Base-by-base conservation (phyloP, 75 land plant genomes). In the Cunninghamia lanceolata region DNA sequence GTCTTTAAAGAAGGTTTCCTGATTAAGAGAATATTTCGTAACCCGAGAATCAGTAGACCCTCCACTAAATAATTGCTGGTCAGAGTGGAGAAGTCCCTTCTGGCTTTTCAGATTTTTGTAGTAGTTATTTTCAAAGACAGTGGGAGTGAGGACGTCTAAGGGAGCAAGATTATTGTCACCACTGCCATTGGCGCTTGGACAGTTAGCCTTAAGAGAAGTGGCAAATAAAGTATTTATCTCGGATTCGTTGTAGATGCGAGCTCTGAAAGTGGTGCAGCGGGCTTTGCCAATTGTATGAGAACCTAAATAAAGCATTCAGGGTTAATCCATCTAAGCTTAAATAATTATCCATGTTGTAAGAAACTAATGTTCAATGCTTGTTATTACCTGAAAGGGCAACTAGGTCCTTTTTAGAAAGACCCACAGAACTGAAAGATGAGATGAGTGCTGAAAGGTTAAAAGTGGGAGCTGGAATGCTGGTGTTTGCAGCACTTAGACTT, bases 241-340 rank as follows among this genome's bases (percentile, higher is more conserved):
- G 47, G 95, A 88, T 32, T 92, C 95, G 81, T 90, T 92, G 89
- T 90, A 90, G 34, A 90, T 89, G 3, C 92, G 87, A 79, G 19
- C 54, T 38, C 79, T 83, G 86, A 94, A 91, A 39, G 14, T 14
- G 3, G 28, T 11, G 84, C 95, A 94, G 9, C 63, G 80, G 0
- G 94, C 87, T 52, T 81, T 66, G 15, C 95, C 94, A 25, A 94
- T 81, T 74, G 93, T 93, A 89, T 94, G 95, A 71, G 86, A 89
- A 4, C 93, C 93, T 30, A 73, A 13, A 73, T 10, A 13, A 63
- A 63, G 7, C n/a, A 63, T 63, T 63, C 8, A 25, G 25, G 9
- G 7, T 28, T 63, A 21, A 28, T 63, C n/a, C 68, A 6, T 63
- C 5, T 7, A 28, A 25, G n/a, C 28, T 63, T 28, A 25, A 63